Base-by-base conservation (phyloP, 2,329 filamentous ascomycete species). In the Nothomitra cinnamomea region DNA sequence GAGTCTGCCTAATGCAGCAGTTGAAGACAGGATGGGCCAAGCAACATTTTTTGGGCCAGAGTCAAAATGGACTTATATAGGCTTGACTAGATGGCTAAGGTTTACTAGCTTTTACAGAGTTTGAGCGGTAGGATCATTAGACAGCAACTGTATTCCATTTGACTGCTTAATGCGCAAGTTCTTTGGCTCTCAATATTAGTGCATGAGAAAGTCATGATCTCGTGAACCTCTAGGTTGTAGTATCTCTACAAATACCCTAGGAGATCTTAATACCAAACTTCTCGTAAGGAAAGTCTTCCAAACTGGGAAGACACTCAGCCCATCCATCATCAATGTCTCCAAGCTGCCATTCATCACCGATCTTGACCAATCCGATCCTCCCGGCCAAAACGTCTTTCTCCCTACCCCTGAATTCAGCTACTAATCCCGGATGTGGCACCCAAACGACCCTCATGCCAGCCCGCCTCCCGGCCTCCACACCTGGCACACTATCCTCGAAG, bases 361-460 rank as follows among this genome's bases (percentile, higher is more conserved):
- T 66, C 54, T 77, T 76, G 58, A 76, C 77, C 57, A 79, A 83
- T 68, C 84, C 80, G 1, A 85, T 85, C 22, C 83, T 88, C 0
- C 89, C 90, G 0, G 92, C 90, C 21, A 98, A 70, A 2, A 98
- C 87, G 64, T 88, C 79, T 10, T 75, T 76, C 70, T 94, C 87
- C 43, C 82, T 76, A 1, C 85, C 88, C 41, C 73, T 70, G 61
- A 85, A 94, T 65, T 90, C 85, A 52, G 78, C 72, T 68, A 84
- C 73, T 52, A 98, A 70, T 62, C 79, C 85, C 1, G 80, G 78
- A 68, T 96, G 88, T 22, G 92, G 92, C 60, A 80, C 83, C 92
- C 92, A 98, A 1, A 95, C 74, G 12, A 94, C 88, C 59, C 90
- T 80, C 90, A 96, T 96, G 0, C 90, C 90, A 0, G 92, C 92